phyloP scores from a whole-genome alignment of 2,329 filamentous ascomycete genomes.

The Colletotrichum karsti region DNA sequence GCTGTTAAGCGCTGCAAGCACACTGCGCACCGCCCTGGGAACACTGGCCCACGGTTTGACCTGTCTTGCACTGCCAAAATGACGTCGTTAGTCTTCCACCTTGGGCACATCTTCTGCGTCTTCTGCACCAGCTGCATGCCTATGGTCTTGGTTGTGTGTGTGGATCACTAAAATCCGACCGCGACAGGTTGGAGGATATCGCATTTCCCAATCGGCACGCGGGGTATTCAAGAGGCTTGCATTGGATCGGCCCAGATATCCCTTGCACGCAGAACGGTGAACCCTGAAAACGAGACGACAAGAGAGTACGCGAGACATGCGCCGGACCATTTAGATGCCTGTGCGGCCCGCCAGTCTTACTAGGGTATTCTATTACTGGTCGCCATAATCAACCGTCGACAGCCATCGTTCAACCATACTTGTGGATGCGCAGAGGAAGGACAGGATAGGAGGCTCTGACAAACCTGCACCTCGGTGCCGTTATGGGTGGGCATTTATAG shows the following conservation, averaged over 20 bases:
- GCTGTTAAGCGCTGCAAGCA: not conserved
- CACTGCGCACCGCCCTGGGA: not conserved
- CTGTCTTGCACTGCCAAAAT: slow-evolving; percentile 7
- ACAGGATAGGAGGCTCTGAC: not conserved
- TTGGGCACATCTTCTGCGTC: slow-evolving; percentile 4
- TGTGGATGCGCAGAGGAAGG: slow-evolving; percentile 9
- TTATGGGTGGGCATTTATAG: slow-evolving; percentile 11
- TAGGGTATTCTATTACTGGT: slow-evolving; percentile 25
- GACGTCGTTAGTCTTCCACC: slow-evolving; percentile 18
- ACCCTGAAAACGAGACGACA: slow-evolving; percentile 30
- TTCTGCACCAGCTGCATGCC: slow-evolving; percentile 7
- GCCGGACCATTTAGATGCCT: slow-evolving; percentile 26
- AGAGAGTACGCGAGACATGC: slow-evolving; percentile 21
- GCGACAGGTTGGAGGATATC: slow-evolving; percentile 13
- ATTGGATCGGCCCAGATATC: slow-evolving; percentile 26
- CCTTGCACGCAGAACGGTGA: slow-evolving; percentile 27
- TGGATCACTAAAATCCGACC: slow-evolving; percentile 10
- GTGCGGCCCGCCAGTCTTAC: slow-evolving; percentile 24
- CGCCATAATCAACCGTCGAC: slow-evolving; percentile 17
- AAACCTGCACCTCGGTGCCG: slow-evolving; percentile 6
- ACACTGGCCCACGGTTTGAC: not conserved
- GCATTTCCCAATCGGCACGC: slow-evolving; percentile 28
- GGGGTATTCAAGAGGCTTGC: slow-evolving; percentile 28
- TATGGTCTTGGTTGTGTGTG: slow-evolving; percentile 18
- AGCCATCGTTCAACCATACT: slow-evolving; percentile 24